A percentile compares a stretch with the other conserved stretches of the same genome.
Conservation (phyloP, 139 green algal genomes). For the Pleodorina starrii region DNA sequence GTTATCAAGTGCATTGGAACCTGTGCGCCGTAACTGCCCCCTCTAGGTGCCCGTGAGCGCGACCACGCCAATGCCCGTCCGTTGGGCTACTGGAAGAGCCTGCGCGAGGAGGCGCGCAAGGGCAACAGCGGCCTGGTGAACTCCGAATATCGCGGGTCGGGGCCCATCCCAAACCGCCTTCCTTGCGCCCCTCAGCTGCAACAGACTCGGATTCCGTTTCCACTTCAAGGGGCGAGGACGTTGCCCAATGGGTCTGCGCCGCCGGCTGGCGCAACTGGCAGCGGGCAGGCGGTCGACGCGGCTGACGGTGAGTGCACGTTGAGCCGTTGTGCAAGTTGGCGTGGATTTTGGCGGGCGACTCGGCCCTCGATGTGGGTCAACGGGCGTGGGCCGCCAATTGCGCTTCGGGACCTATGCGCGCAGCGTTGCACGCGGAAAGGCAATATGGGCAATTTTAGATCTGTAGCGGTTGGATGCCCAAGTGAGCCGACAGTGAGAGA, state of each 20-base stretch:
- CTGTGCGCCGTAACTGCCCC: neutral
- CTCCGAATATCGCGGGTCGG: constrained; percentile 10
- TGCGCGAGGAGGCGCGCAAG: neutral
- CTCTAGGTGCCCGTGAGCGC: constrained; percentile 15
- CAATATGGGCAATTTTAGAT: too few species aligned
- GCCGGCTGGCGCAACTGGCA: neutral
- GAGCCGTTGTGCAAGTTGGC: neutral
- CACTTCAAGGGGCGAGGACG: neutral
- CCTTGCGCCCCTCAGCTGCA: neutral
- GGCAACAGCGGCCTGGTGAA: constrained; percentile 2
- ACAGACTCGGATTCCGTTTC: neutral
- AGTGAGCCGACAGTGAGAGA: too few species aligned
- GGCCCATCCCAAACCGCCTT: neutral
- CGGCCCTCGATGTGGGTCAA: too few species aligned
- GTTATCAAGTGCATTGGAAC: too few species aligned
- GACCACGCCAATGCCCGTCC: constrained; percentile 67
- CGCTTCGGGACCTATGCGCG: too few species aligned
- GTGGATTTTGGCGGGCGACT: too few species aligned
- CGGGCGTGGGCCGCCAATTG: too few species aligned
- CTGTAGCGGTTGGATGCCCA: too few species aligned
- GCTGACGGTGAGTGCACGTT: too few species aligned
- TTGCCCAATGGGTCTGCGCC: neutral
- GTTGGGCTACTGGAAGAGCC: constrained; percentile 37
- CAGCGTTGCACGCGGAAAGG: too few species aligned
- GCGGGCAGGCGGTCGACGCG: too few species aligned